phyloP scores from a whole-genome alignment of 2,329 filamentous ascomycete species.

The Cladosporium sp. region DNA sequence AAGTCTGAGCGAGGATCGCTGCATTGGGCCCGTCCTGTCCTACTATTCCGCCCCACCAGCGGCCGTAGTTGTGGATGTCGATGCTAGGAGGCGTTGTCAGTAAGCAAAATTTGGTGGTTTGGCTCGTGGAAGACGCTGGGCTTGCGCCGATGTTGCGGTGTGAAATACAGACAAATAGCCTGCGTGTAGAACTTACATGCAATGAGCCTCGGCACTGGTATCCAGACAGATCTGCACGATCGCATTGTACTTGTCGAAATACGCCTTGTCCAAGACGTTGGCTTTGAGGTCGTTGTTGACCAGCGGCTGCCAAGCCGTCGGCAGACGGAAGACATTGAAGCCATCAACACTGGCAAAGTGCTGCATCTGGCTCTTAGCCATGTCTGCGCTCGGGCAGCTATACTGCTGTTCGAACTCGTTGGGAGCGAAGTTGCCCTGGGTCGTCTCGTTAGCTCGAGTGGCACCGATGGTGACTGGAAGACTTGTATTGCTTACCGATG shows the following conservation, averaged over 20 bases:
- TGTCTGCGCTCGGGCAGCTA: slow-evolving; percentile 11
- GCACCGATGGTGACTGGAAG: no score
- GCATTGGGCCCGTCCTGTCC: slow-evolving; percentile 65
- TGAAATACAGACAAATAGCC: no score
- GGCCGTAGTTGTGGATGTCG: slow-evolving; percentile 38
- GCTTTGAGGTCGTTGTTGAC: slow-evolving; percentile 26
- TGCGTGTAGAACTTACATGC: neutral
- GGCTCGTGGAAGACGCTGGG: neutral
- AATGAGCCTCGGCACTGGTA: slow-evolving; percentile 38
- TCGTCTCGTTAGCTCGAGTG: neutral
- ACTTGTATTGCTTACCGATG: neutral
- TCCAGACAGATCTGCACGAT: slow-evolving; percentile 33
- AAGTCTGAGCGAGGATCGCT: slow-evolving; percentile 58
- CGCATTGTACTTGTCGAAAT: slow-evolving; percentile 30
- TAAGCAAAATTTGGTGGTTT: neutral
- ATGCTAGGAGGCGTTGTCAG: slow-evolving; percentile 24
- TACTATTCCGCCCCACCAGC: slow-evolving; percentile 63
- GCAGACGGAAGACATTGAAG: slow-evolving; percentile 60
- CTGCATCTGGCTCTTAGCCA: slow-evolving; percentile 47
- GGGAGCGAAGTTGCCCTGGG: slow-evolving; percentile 6
- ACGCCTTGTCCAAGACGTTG: slow-evolving; percentile 23
- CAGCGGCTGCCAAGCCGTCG: slow-evolving; percentile 41
- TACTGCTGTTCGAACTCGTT: neutral
- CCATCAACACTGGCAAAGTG: slow-evolving; percentile 56
- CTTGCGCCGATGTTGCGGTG: neutral